phyloP scores from a whole-genome alignment of 257 asterid genomes.

The Paraleonurus japonicus region DNA sequence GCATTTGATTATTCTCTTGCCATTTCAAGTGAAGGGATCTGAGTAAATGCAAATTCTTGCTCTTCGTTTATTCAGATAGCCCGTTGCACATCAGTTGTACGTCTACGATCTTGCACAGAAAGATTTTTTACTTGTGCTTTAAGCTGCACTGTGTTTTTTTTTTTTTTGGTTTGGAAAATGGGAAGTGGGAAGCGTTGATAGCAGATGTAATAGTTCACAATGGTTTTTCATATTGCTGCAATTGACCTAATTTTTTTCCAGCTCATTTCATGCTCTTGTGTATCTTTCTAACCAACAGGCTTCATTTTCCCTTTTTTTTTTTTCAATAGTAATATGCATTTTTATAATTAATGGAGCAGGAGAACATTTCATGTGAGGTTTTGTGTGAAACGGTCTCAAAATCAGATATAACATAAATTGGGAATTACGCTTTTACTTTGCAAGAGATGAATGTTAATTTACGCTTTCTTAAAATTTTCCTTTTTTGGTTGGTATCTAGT shows the following conservation, averaged over 20 bases:
- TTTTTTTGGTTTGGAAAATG: not conserved
- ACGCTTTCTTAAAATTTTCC: no score
- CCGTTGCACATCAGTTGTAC: not conserved
- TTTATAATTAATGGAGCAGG: no score
- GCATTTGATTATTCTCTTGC: not conserved
- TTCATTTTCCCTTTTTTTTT: not conserved
- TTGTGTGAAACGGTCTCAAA: no score
- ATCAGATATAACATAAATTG: no score
- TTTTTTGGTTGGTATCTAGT: no score
- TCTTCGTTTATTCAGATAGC: not conserved
- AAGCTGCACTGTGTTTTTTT: not conserved
- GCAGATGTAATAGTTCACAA: not conserved
- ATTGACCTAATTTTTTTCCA: no score
- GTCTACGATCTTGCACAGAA: not conserved
- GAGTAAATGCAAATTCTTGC: not conserved
- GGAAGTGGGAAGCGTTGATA: not conserved
- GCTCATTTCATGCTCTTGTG: no score
- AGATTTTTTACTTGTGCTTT: not conserved
- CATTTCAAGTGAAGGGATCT: not conserved
- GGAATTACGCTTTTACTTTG: no score
- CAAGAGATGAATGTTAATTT: no score
- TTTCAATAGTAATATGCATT: no score
- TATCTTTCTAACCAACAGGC: not conserved
- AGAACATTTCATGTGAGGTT: no score
- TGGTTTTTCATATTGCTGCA: no score